Conservation (phyloP, 495 filamentous ascomycete genomes). For the Talaromyces adpressus region DNA sequence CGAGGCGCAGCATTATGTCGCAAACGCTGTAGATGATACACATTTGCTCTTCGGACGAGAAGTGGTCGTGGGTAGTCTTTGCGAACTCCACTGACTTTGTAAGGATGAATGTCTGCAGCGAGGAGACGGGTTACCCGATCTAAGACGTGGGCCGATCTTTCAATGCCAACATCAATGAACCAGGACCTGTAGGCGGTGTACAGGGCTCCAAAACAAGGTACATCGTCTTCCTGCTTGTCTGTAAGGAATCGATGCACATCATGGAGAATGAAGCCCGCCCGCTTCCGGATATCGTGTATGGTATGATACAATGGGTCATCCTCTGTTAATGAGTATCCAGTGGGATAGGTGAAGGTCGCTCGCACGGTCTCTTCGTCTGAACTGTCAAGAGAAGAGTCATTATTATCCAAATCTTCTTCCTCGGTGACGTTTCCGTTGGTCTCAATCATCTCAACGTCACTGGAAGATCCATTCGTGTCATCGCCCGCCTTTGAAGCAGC, state of each 20-base stretch:
- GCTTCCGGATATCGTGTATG: slow-evolving; percentile 74
- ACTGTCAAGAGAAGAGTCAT: slow-evolving; percentile 55
- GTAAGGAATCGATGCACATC: slow-evolving; percentile 77
- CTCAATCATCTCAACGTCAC: slow-evolving; percentile 35
- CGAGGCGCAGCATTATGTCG: slow-evolving; percentile 87
- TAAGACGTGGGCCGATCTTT: slow-evolving; percentile 87
- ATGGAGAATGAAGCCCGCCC: slow-evolving; percentile 73
- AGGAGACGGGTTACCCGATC: slow-evolving; percentile 80
- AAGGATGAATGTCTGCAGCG: slow-evolving; percentile 76
- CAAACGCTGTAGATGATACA: slow-evolving; percentile 89
- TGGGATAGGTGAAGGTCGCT: slow-evolving; percentile 75
- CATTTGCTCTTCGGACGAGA: slow-evolving; percentile 80
- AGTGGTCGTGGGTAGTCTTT: slow-evolving; percentile 90
- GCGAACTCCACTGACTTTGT: slow-evolving; percentile 86
- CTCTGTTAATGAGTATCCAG: slow-evolving; percentile 72
- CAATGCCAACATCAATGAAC: slow-evolving; percentile 96
- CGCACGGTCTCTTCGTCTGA: slow-evolving; percentile 78
- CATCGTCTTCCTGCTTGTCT: slow-evolving; percentile 86
- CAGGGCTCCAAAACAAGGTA: slow-evolving; percentile 85
- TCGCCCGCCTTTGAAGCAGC: slow-evolving; percentile 43
- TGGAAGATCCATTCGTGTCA: slow-evolving; percentile 15
- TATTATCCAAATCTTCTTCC: slow-evolving; percentile 44
- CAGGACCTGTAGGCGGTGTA: slow-evolving; percentile 92
- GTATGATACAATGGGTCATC: slow-evolving; percentile 57
- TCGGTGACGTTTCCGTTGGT: slow-evolving; percentile 18